Base-by-base conservation (phyloP, 2,329 filamentous ascomycete species). In the Proliferodiscus dingleyae region DNA sequence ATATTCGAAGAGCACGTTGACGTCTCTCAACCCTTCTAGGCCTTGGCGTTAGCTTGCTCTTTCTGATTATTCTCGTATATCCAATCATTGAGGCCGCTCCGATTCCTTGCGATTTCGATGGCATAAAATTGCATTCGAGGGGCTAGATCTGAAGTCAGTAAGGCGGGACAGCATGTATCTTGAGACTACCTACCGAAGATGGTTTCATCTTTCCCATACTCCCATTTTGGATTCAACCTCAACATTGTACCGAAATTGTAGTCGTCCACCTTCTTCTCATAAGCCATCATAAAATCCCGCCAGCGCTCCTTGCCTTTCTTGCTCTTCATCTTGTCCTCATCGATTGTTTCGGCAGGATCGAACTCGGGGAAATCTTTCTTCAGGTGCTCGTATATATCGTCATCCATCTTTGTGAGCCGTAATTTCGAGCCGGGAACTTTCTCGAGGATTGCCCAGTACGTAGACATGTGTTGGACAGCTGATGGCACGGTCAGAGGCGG, bases 211-310 rank as follows among this genome's bases (percentile, higher is more conserved):
- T 94, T 75, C 43, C 84, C 87, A 65, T 98, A 97, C 68, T 96
- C 91, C 43, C 68, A 80, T 59, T 86, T 87, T 29, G 89, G 77
- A 61, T 78, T 87, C 46, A 80, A 77, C 47, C 93, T 81, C 59
- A 98, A 67, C 78, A 98, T 90, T 26, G 93, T 96, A 45, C 93
- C 93, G 68, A 96, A 98, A 74, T 96, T 98, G 75, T 83, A 98
- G 69, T 98, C 94, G 53, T 93, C 85, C n/a, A 98, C 74, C 69
- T 80, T 91, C 69, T 95, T 90, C 71, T 97, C 89, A 67, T 96
- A 98, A 52, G 77, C 73, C 76, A 86, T 90, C 78, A 96, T 86
- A 71, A 96, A 98, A 55, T 85, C 87, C 61, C 93, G 82, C 93
- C 93, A 98, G 65, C 79, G 78, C 70, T 94, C 89, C 75, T 98